Conservation (phyloP, 805 yeast species). For the Brettanomyces nanus region DNA sequence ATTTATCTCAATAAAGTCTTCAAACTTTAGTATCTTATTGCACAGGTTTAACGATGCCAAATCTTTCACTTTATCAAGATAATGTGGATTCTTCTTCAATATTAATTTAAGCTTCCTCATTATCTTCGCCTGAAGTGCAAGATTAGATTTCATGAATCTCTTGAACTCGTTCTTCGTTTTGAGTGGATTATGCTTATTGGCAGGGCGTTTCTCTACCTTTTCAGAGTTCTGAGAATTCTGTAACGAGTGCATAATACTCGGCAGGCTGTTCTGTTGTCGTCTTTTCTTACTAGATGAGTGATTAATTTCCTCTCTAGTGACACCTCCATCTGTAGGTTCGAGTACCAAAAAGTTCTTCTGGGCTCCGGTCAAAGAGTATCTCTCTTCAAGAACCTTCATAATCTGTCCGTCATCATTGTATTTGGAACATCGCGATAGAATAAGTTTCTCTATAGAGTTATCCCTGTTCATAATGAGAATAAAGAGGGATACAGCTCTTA, state of each 20-base stretch:
- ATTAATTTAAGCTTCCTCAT: conserved; percentile 27
- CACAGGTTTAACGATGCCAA: conserved; percentile 17
- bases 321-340: conserved; percentile 28
- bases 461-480: conserved; percentile 31
- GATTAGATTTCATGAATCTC: conserved; percentile 29
- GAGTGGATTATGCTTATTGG: conserved; percentile 16
- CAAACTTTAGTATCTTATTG: conserved; percentile 28
- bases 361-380: conserved; percentile 39
- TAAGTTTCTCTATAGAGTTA: conserved; percentile 36
- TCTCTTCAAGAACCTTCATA: conserved; percentile 31
- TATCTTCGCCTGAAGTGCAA: conserved; percentile 31
- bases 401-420: conserved; percentile 29
- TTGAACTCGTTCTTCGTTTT: conserved; percentile 34
- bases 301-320: conserved; percentile 11
- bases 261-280: conserved; percentile 7
- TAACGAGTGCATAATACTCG: not conserved
- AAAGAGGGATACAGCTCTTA: too few species aligned
- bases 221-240: conserved; percentile 1
- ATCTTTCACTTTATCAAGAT: conserved; percentile 12
- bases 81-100: conserved; percentile 18
- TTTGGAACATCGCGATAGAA: conserved; percentile 36
- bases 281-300: conserved; percentile 10
- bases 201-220: conserved; percentile 1
- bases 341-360: conserved; percentile 39
- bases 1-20: conserved; percentile 46